A percentile compares a stretch with the other conserved stretches of the same genome.
These are phyloP conservation scores for Dryas integrifolia DNA, from an alignment of 331 rosid species.

Conservation along the genomic window DNA sequence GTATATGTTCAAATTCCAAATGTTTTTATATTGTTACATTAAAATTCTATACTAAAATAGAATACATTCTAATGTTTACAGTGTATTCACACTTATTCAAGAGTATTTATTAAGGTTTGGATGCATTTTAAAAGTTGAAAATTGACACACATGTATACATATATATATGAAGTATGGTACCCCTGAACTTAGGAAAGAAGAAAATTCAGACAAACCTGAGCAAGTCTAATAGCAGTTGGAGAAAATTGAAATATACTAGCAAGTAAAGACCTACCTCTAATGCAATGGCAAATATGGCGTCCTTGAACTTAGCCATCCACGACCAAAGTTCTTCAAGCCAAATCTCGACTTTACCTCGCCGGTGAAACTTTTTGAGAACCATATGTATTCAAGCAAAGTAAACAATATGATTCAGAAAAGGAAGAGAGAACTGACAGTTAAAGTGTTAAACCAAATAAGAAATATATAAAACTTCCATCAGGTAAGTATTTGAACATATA, in stretches of 20 bases:
- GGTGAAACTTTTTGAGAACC: slow-evolving; percentile 57
- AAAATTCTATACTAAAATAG: too few relatives aligned
- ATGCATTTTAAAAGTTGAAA: too few relatives aligned
- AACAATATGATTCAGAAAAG: slow-evolving; percentile 15
- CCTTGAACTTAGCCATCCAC: slow-evolving; percentile 87
- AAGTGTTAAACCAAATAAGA: not conserved
- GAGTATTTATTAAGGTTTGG: too few relatives aligned
- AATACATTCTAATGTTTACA: too few relatives aligned
- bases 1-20: not conserved
- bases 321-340: slow-evolving; percentile 97
- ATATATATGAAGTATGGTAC: not conserved
- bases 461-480: not conserved
- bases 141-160: too few relatives aligned
- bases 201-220: not conserved
- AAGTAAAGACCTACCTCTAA: slow-evolving; percentile 57
- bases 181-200: not conserved
- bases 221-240: not conserved
- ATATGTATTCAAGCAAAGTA: slow-evolving; percentile 23
- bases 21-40: not conserved
- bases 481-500: not conserved
- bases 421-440: not conserved
- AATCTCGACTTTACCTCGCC: slow-evolving; percentile 79
- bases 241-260: slow-evolving; percentile 21
- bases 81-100: too few relatives aligned
- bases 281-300: slow-evolving; percentile 66